Conservation (phyloP, 2,329 filamentous ascomycete genomes). For the Chalaropsis ovoidea region DNA sequence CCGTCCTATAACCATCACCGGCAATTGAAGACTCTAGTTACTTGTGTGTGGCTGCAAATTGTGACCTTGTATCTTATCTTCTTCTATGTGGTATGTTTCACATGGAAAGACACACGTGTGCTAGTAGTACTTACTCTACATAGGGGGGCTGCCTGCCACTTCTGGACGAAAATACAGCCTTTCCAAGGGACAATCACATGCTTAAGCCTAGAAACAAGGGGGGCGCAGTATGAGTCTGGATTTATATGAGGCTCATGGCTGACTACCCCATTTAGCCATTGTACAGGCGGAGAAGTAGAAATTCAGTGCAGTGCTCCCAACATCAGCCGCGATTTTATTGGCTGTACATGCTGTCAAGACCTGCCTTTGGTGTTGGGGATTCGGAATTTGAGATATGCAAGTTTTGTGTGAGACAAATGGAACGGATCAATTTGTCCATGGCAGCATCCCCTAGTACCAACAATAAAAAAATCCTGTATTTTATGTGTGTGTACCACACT, state of each 20-base stretch:
- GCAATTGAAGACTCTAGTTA: neutral
- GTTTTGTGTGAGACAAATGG: constrained; percentile 8
- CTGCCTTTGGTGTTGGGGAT: constrained; percentile 15
- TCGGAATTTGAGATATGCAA: constrained; percentile 2
- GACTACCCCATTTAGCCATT: too few species aligned
- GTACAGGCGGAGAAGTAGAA: too few species aligned
- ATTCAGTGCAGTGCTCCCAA: constrained; percentile 13
- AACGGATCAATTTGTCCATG: neutral
- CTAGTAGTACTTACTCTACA: too few species aligned
- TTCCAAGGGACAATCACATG: too few species aligned
- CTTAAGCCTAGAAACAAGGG: too few species aligned
- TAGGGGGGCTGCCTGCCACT: too few species aligned
- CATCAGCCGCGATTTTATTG: constrained; percentile 19
- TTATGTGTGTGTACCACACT: neutral
- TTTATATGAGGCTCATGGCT: too few species aligned
- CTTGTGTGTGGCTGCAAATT: neutral
- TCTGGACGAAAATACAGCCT: too few species aligned
- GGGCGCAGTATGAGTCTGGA: too few species aligned
- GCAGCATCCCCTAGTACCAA: neutral
- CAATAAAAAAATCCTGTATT: neutral
- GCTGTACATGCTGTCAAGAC: neutral
- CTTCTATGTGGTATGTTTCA: neutral
- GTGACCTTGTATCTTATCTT: neutral
- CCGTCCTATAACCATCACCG: neutral
- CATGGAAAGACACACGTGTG: neutral